Evolutionary conservation across 192 early-diverging fungal genomes (phyloP), one percentile per base, ranked within the genome.

Genomic region (Linnemannia exigua): DNA sequence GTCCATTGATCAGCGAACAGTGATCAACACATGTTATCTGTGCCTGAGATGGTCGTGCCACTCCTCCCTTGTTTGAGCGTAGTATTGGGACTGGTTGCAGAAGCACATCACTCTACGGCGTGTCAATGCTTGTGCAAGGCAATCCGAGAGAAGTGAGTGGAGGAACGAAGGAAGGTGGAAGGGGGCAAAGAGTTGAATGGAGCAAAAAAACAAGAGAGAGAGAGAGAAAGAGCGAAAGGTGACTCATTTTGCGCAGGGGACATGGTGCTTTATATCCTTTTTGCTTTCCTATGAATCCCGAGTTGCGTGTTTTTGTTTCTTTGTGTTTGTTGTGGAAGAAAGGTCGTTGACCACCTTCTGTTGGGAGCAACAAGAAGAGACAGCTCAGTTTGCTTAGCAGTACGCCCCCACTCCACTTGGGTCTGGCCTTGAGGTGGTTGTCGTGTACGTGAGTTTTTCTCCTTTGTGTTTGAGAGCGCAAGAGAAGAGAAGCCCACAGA

Each of bases 361-460:
- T 31, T 63, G 28, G 58, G 58, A 63, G 20, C 25, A 7, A 25
- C 22, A 31, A 31, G 28, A 14, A 31, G 28, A 63, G 28, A 63
- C n/a, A n/a, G n/a, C n/a, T n/a, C n/a, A n/a, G n/a, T n/a, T n/a
- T n/a, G n/a, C n/a, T n/a, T n/a, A n/a, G n/a, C n/a, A n/a, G n/a
- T 28, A 61, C 54, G 54, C 54, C 54, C 1, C 6, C 52, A 54
- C 2, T 22, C 15, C 3, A n/a, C 20, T 61, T n/a, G 12, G 58
- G 58, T 25, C 58, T 63, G 28, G 58, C 58, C 58, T 15, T 63
- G 28, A 11, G 25, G 25, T 4, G 1, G 3, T 31, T 63, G 25
- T 63, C 12, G 58, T 63, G 58, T 63, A 63, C 58, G 58, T 63
- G 58, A 33, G 58, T 63, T 63, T 63, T 25, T 31, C 31, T 54